These are phyloP conservation scores for Chaetomiaceae sp. DNA, from an alignment of 2,329 filamentous ascomycete genomes.

Conservation along the genomic window DNA sequence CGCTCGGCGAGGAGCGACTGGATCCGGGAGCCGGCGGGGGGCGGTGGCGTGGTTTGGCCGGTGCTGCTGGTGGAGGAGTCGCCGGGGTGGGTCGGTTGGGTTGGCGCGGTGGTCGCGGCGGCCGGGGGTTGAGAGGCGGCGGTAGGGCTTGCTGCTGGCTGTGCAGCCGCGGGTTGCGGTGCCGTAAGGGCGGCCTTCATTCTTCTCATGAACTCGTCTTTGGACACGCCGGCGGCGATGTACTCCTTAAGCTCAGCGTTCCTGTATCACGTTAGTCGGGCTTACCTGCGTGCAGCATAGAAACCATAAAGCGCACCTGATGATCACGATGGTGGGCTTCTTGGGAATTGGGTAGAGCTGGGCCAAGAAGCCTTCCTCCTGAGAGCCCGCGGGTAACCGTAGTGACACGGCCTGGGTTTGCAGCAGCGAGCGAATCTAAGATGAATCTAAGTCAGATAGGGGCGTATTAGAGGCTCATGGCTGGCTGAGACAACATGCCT, in stretches of 20 bases:
- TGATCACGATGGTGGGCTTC: conserved; percentile 73
- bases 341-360: conserved; percentile 76
- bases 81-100: not conserved
- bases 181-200: conserved; percentile 38
- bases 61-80: conserved; percentile 14
- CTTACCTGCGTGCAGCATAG: not conserved
- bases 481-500: conserved; percentile 36
- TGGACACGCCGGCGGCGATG: conserved; percentile 56
- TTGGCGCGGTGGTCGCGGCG: not conserved
- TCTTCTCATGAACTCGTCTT: conserved; percentile 59
- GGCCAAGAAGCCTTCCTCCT: conserved; percentile 74
- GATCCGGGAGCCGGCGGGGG: conserved; percentile 22
- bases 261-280: conserved; percentile 31
- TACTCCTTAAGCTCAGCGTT: conserved; percentile 75
- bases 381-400: conserved; percentile 63
- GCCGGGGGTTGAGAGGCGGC: not conserved
- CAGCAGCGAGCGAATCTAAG: conserved; percentile 51
- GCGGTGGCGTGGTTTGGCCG: conserved; percentile 22
- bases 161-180: not conserved
- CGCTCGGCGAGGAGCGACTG: conserved; percentile 43
- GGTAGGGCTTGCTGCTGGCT: not conserved
- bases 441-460: conserved; percentile 5
- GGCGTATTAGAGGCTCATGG: not conserved
- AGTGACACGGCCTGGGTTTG: conserved; percentile 61
- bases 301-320: conserved; percentile 48